These are phyloP conservation scores for Clonostachys chloroleuca DNA, from an alignment of 2,329 filamentous ascomycete species.

Conservation along the genomic window DNA sequence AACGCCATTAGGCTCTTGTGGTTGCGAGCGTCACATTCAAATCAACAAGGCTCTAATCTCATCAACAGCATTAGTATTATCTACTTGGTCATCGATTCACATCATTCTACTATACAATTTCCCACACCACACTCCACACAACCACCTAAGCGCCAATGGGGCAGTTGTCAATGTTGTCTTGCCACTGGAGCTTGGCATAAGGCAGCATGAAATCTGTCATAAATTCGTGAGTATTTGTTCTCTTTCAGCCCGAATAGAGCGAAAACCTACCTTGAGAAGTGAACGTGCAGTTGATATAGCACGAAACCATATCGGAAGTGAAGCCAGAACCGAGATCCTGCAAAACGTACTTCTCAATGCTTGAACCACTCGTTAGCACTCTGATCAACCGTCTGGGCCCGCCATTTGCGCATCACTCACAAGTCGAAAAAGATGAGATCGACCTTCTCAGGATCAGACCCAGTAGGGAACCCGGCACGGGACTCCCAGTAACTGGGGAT, in stretches of 20 bases:
- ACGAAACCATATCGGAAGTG: constrained; percentile 23
- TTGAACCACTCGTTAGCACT: constrained; percentile 6
- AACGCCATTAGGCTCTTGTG: too few relatives aligned
- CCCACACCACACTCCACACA: too few relatives aligned
- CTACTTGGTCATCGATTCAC: too few relatives aligned
- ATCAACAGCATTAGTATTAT: too few relatives aligned
- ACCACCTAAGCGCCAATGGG: too few relatives aligned
- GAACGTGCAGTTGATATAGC: constrained; percentile 32
- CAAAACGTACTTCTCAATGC: constrained; percentile 30
- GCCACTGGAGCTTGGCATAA: constrained; percentile 30
- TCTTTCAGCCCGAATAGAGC: not conserved
- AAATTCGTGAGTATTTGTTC: not conserved
- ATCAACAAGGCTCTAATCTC: too few relatives aligned
- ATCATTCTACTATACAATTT: too few relatives aligned
- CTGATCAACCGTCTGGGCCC: not conserved
- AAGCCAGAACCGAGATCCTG: constrained; percentile 26
- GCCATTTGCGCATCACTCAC: constrained; percentile 16
- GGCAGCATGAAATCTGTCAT: constrained; percentile 24
- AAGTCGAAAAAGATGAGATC: constrained; percentile 52
- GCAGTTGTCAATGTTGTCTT: constrained; percentile 26
- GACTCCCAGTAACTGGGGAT: constrained; percentile 46
- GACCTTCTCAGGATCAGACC: constrained; percentile 33
- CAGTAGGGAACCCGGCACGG: constrained; percentile 39
- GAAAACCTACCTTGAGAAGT: constrained; percentile 20
- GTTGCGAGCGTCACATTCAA: too few relatives aligned